A percentile compares a stretch with the other conserved stretches of the same genome.
These are phyloP conservation scores for Suhomyces bolitotheri DNA, from an alignment of 1,139 yeast species.

Conservation along the genomic window DNA sequence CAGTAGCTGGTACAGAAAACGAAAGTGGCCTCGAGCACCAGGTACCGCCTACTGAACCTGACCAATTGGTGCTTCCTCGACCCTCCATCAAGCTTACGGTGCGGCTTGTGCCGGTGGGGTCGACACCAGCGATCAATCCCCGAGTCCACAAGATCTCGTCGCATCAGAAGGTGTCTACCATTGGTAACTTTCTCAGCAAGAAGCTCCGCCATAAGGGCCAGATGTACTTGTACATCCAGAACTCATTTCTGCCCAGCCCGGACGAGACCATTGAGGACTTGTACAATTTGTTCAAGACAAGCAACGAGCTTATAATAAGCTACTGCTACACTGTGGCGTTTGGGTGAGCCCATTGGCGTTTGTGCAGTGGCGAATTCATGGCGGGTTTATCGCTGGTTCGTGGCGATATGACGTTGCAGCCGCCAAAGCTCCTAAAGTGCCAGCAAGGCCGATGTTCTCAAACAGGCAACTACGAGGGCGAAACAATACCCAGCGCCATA, in stretches of 20 bases:
- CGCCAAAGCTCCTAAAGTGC: too few relatives aligned
- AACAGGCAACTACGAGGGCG: too few relatives aligned
- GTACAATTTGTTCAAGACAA: constrained; percentile 43
- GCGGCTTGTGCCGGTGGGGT: constrained; percentile 61
- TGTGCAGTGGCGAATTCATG: too few relatives aligned
- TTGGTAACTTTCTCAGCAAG: constrained; percentile 46
- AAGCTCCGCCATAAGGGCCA: constrained; percentile 33
- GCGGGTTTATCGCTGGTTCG: too few relatives aligned
- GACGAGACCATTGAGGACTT: constrained; percentile 56
- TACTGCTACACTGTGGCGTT: constrained; percentile 61
- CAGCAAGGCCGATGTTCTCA: too few relatives aligned
- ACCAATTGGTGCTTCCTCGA: constrained; percentile 1
- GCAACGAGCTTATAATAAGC: constrained; percentile 52
- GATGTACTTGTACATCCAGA: constrained; percentile 50
- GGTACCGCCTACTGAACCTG: not conserved
- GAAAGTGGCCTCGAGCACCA: not conserved
- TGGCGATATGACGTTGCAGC: too few relatives aligned
- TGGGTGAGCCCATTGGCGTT: constrained; percentile 44
- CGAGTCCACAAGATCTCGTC: constrained; percentile 50
- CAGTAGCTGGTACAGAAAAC: not conserved
- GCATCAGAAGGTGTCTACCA: constrained; percentile 46
- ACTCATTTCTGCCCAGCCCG: constrained; percentile 61
- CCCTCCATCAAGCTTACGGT: constrained; percentile 35
- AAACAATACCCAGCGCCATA: too few relatives aligned
- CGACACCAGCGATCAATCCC: constrained; percentile 52